Conservation (phyloP, 176 grass and related monocot species). For the Urochloa ruziziensis region DNA sequence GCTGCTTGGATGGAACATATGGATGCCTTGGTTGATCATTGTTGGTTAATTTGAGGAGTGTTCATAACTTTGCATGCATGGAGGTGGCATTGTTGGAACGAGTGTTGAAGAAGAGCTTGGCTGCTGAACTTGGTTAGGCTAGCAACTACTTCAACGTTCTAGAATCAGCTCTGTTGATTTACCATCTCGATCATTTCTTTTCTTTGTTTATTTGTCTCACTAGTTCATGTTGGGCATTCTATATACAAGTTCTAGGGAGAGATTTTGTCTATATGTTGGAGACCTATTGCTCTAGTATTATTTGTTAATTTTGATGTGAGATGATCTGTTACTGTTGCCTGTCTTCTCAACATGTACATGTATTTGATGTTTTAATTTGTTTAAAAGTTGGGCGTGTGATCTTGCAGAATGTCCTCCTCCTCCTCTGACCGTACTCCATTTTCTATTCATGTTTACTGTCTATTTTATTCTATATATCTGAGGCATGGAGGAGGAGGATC, state of each 20-base stretch:
- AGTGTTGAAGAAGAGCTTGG: background rate
- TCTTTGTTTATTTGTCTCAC: background rate
- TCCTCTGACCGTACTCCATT: conserved; percentile 9
- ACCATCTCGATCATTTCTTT: background rate
- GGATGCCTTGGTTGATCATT: conserved; percentile 25
- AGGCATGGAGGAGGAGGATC: conserved; percentile 45
- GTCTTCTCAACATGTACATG: background rate
- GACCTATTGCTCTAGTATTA: conserved; percentile 26
- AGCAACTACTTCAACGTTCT: background rate
- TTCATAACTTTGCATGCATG: conserved; percentile 17
- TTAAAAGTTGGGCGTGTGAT: conserved; percentile 30
- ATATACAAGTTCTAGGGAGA: conserved; percentile 19
- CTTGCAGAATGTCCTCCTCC: conserved; percentile 7
- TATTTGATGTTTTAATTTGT: background rate
- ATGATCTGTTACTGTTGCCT: conserved; percentile 25
- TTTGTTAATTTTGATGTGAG: conserved; percentile 33
- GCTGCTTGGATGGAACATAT: conserved; percentile 26
- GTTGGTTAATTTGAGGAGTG: background rate
- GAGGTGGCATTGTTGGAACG: conserved; percentile 23
- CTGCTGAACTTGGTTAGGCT: background rate
- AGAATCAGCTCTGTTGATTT: background rate
- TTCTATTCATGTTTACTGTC: conserved; percentile 14
- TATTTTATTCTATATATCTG: background rate
- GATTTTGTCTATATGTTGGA: conserved; percentile 46
- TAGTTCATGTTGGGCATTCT: conserved; percentile 25